Evolutionary conservation across 495 filamentous ascomycete species (phyloP), one percentile per base, ranked within the genome.

Genomic region (Copromyces sp.): DNA sequence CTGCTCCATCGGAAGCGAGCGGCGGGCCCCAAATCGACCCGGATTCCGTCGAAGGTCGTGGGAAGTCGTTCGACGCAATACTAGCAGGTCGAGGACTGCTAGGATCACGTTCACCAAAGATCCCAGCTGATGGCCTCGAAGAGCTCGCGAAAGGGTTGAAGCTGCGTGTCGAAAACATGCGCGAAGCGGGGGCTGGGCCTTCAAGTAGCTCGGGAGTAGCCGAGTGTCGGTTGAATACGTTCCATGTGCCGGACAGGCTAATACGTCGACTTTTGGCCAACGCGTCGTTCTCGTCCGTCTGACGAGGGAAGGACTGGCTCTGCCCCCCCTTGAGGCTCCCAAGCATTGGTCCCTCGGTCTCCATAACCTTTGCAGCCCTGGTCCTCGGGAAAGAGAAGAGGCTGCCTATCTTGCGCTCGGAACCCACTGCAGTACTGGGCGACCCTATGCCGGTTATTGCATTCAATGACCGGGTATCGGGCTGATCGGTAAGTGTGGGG

Each of bases 1-100:
- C 68, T 9, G 73, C 47, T 2, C 68, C 61, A n/a, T 81, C 80
- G 2, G 53, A 70, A 9, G 68, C 73, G 8, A 77, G 76, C 1
- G 74, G 79, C 3, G 80, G 80, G n/a, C 78, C 80, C 84, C 84
- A 86, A 61, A 86, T 86, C 39, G 82, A 83, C 16, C 79, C 87
- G 38, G 90, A 92, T 65, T 95, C 93, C 9, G 90, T 93, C 3
- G 93, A 95, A 1, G 93, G 93, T 72, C 92, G 87, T 2, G 92
- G 91, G 65, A 95, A 85, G 69, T 95, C 93, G 69, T 90, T 90
- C 0, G 93, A 94, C 9, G 92, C 90, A 38, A 92, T 92, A 16
- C 93, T 95, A 3, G 90, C 87, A 35, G 93, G 93, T 37, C 93
- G 84, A 3, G 92, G 91, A 42, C 92, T 93, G 69, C 90, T 84